Evolutionary conservation across 2,329 filamentous ascomycete genomes (phyloP), one percentile per base, ranked within the genome.

Genomic region (Lasiodiplodia hormozganensis): DNA sequence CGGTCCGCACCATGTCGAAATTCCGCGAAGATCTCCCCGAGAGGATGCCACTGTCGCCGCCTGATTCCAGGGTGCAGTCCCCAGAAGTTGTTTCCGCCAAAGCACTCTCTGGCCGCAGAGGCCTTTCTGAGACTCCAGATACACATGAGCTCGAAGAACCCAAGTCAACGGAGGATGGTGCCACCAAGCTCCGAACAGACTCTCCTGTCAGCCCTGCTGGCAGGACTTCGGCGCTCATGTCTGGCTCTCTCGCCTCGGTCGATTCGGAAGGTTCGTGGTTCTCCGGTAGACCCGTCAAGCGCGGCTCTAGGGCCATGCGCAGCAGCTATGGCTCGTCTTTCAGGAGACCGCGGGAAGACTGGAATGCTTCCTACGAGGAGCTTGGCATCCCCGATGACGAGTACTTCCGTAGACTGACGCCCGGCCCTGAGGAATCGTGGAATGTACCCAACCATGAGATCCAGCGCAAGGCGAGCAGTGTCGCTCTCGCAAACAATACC

Each of bases 211-310:
- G 75, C 54, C 75, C 78, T 8, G 74, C 71, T 74, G 43, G 75
- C 73, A 14, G 69, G 25, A 67, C 73, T 25, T 73, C 75, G 23
- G 76, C 76, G 14, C 69, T 77, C 40, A 80, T 94, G 76, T 93
- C 94, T 36, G 91, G 94, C 78, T 98, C 95, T 0, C 85, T 98
- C 21, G 96, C 94, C 2, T 97, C 94, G 0, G 93, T 98, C 69
- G 96, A 97, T 76, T 97, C 94, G 0, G 96, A 99, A 82, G 96
- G 88, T 4, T 97, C 94, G 0, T 99, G 96, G 96, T 89, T 99
- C 54, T 96, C 94, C 3, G 94, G 95, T 18, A 89, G 90, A 68
- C 84, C 86, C 70, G 78, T 84, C 72, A 81, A 85, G 77, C 80
- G 81, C 54, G 79, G 77, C 68, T 85, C 82, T 71, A 80, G 76